Base-by-base conservation (phyloP, 306 rosid species). In the Prunus mume region DNA sequence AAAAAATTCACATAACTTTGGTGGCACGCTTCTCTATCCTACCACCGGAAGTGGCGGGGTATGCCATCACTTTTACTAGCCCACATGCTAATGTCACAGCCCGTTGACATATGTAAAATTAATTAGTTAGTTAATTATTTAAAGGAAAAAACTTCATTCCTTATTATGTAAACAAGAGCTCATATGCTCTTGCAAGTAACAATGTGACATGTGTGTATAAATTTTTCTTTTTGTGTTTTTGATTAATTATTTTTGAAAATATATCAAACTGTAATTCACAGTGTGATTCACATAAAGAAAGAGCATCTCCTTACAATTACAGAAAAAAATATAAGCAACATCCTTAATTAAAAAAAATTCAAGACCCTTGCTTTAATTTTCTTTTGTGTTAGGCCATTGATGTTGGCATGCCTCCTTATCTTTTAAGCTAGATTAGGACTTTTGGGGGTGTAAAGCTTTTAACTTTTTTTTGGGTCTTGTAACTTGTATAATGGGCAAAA, bases 31-130 rank as follows among this genome's bases (percentile, higher is more conserved):
- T 74, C 71, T 57, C 78, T 7, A 79, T 63, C 65, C 50, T 64
- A 57, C 67, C 30, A 66, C 69, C 79, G 75, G 19, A 46, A 65
- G 73, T 73, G 84, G 85, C 82, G 77, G 71, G 78, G 66, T 47
- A 27, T 69, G 79, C 47, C 27, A 7, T 0, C 52, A 9, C 79
- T 76, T 80, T 80, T 68, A 76, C 80, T 82, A 49, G 74, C 82
- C 84, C 80, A 75, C 68, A 38, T 30, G 66, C 55, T 9, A 12
- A 4, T 66, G n/a, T 60, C 77, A 76, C 84, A 46, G 51, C 60
- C 76, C 76, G 84, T 84, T 80, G 84, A 84, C 82, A 69, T 58
- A 19, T 61, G 5, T 20, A 4, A 47, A 67, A 63, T 27, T 6
- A 22, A 32, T 49, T 2, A 2, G 1, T 38, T 38, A 34, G 43